These are phyloP conservation scores for Atkinsonella hypoxylon DNA, from an alignment of 2,329 filamentous ascomycete genomes.

Conservation along the genomic window DNA sequence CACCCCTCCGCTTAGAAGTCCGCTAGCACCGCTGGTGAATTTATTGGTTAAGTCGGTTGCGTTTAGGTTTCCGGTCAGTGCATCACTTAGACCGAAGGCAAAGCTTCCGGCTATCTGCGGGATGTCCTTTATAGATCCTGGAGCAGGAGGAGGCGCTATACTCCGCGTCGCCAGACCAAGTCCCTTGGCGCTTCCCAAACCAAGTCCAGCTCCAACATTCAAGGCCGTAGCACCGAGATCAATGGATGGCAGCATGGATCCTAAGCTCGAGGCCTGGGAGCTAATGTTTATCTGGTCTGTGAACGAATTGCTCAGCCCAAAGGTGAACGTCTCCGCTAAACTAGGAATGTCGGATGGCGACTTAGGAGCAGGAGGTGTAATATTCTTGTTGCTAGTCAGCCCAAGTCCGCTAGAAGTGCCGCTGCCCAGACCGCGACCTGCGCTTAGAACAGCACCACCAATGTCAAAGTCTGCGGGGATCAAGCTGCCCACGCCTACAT, in stretches of 20 bases:
- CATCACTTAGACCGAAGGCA: constrained; percentile 13
- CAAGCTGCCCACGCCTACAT: not conserved
- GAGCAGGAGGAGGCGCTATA: constrained; percentile 3
- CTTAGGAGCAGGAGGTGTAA: not conserved
- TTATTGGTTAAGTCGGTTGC: constrained; percentile 5
- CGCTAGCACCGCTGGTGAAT: not conserved
- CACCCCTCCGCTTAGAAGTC: not conserved
- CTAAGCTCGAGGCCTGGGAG: constrained; percentile 3
- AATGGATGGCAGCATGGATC: constrained; percentile 2
- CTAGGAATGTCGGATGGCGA: constrained; percentile 3
- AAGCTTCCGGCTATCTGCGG: constrained; percentile 11
- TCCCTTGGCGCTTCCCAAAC: constrained; percentile 10
- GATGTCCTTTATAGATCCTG: constrained; percentile 6
- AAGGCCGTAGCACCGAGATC: constrained; percentile 9
- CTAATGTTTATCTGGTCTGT: constrained; percentile 9
- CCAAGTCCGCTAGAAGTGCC: constrained; percentile 10
- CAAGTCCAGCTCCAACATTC: constrained; percentile 10
- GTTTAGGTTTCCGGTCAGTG: constrained; percentile 11
- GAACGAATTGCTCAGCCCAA: constrained; percentile 9
- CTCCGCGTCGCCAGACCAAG: constrained; percentile 9
- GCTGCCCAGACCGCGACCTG: constrained; percentile 9
- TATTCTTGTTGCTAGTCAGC: constrained; percentile 3
- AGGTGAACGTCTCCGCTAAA: constrained; percentile 8
- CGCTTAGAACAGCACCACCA: constrained; percentile 6
- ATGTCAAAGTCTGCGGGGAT: constrained; percentile 3